phyloP scores from a whole-genome alignment of 805 yeast genomes.

The Ogataea salicorniae region DNA sequence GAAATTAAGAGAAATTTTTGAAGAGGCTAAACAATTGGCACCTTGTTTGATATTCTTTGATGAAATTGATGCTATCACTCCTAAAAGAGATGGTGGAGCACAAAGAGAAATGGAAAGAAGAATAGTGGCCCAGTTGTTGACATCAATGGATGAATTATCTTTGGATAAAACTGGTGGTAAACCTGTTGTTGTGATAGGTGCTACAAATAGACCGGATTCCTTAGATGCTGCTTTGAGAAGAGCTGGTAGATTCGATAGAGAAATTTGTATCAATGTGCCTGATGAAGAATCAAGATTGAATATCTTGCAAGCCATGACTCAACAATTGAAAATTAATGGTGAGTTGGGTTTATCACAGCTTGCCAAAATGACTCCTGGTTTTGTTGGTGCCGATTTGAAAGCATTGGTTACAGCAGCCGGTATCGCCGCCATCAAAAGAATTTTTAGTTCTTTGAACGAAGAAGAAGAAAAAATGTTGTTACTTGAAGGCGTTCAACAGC shows the following conservation, averaged over 20 bases:
- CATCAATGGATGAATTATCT: conserved; percentile 90
- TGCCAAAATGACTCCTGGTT: conserved; percentile 95
- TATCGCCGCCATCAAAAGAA: conserved; percentile 86
- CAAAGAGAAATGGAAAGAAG: conserved; percentile 97
- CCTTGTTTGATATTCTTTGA: conserved; percentile 93
- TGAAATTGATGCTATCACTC: conserved; percentile 97
- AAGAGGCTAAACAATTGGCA: conserved; percentile 84
- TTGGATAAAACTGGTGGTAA: conserved; percentile 85
- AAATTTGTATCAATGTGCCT: conserved; percentile 92
- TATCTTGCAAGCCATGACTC: conserved; percentile 71
- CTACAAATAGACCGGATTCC: conserved; percentile 95
- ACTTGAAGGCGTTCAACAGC: conserved; percentile 13
- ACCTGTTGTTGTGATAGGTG: conserved; percentile 92
- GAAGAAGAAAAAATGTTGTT: conserved; percentile 29
- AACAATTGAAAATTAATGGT: conserved; percentile 60
- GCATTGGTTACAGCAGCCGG: conserved; percentile 96
- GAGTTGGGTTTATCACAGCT: conserved; percentile 63
- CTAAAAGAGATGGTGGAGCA: conserved; percentile 96
- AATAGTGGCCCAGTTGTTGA: conserved; percentile 90
- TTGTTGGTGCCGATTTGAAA: conserved; percentile 94
- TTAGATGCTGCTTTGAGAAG: conserved; percentile 91
- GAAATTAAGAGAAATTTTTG: conserved; percentile 86
- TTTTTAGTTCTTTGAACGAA: conserved; percentile 57
- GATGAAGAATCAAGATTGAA: conserved; percentile 74
- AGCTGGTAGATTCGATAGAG: conserved; percentile 95